Conservation (phyloP, 306 rosid species). For the Datisca glomerata region DNA sequence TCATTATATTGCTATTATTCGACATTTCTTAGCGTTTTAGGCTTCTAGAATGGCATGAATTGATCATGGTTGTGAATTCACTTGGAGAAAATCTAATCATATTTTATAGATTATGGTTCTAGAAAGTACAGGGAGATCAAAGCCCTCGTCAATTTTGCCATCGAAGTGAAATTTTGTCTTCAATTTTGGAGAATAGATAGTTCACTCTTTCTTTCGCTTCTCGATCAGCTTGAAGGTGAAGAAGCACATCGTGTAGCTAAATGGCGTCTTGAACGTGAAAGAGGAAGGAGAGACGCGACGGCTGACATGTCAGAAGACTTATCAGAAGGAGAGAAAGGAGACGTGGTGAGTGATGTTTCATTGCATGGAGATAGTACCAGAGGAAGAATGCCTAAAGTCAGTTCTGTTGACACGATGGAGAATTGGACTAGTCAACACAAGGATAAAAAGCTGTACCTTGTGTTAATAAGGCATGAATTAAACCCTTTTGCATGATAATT, state of each 20-base stretch:
- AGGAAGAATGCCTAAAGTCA: constrained; percentile 25
- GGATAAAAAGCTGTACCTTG: constrained; percentile 42
- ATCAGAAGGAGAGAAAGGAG: constrained; percentile 54
- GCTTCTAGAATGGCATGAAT: too few species aligned
- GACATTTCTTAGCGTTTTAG: too few species aligned
- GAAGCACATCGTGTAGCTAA: constrained; percentile 28
- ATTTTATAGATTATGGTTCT: too few species aligned
- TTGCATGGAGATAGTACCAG: constrained; percentile 20
- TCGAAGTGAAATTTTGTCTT: too few species aligned
- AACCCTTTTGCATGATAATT: constrained; percentile 6
- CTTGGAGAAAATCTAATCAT: too few species aligned
- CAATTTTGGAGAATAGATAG: too few species aligned
- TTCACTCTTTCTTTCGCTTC: constrained; percentile 1
- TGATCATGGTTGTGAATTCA: too few species aligned
- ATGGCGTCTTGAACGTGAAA: constrained; percentile 37
- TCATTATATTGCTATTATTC: too few species aligned
- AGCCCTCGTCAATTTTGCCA: too few species aligned
- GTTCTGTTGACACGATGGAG: constrained; percentile 39
- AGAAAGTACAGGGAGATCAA: too few species aligned
- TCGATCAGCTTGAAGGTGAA: constrained; percentile 42
- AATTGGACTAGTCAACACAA: constrained; percentile 35
- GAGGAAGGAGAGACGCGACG: constrained; percentile 40
- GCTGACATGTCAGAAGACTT: constrained; percentile 61
- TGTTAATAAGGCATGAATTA: constrained; percentile 34
- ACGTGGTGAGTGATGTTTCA: constrained; percentile 22